Evolutionary conservation across 768 basidiomycete species (phyloP), one percentile per base, ranked within the genome.

Genomic region (Xerocomellus intermedius): DNA sequence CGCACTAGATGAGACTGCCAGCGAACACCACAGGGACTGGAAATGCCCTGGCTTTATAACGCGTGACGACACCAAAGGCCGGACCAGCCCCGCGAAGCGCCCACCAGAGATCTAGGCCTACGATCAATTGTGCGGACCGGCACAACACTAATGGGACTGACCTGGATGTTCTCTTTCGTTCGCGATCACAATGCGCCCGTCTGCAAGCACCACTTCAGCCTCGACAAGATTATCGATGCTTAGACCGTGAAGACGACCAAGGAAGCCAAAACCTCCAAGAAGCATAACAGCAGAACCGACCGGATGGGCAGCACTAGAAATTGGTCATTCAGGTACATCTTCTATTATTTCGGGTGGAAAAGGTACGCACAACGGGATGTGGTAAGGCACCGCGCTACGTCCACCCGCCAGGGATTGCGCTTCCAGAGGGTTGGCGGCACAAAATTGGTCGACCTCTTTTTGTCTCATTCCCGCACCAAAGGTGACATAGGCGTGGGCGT

Each of bases 201-300:
- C 92, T 5, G 93, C 89, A 17, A 94, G 78, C 2, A 97, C 94
- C 73, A 94, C 86, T 71, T 98, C 94, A 0, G 89, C 88, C 65
- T 97, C 94, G 6, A 95, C 88, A 24, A 96, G 74, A 66, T 89
- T 91, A 69, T 98, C 94, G 66, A 94, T 82, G 55, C 91, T 94
- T 51, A 97, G 76, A 7, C 94, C 94, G 58, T 87, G 82, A 61
- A 93, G 72, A 48, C 94, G 81, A 48, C 90, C 86, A 42, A 94
- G 75, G 74, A 96, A 86, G 2, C 94, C 94, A 64, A 96, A 96
- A 1, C 94, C 94, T 17, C 90, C 93, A 4, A 90, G 79, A 55
- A 91, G 73, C 88, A 91, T 88, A 54, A 88, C 82, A 10, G 86
- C 84, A 50, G 88, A 88, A 16, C 90, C 88, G 4, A 82, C 85